Evolutionary conservation across 2,329 filamentous ascomycete genomes (phyloP).

Genomic region (Pseudogymnoascus sp.): DNA sequence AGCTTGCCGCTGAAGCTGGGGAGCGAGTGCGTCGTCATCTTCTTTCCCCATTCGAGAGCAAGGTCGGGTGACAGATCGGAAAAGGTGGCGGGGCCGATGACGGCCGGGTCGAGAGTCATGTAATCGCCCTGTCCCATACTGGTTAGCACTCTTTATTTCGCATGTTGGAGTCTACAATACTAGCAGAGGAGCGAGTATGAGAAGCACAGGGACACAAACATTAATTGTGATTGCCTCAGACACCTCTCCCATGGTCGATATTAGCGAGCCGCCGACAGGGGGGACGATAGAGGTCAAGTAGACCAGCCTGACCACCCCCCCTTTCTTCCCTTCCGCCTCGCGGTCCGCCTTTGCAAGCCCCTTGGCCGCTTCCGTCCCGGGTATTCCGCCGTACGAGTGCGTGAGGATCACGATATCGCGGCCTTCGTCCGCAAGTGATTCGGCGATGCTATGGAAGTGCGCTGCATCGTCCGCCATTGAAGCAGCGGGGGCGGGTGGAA

Average conservation of each 20-base stretch:
- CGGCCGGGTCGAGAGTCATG: neutral
- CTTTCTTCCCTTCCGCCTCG: constrained; percentile 29
- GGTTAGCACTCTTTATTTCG: neutral
- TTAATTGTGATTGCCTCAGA: neutral
- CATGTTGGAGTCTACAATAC: neutral
- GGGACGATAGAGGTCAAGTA: constrained; percentile 17
- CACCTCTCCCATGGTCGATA: neutral
- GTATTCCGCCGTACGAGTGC: constrained; percentile 35
- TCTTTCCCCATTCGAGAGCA: neutral
- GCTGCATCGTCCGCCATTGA: constrained; percentile 32
- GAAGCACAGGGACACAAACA: neutral
- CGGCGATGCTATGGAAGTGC: constrained; percentile 27
- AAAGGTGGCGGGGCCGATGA: neutral
- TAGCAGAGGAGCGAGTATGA: neutral
- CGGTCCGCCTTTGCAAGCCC: constrained; percentile 31
- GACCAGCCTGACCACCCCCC: constrained; percentile 25
- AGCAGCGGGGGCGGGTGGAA: constrained; percentile 14
- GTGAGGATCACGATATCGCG: constrained; percentile 33
- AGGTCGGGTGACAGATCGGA: neutral
- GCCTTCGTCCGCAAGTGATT: constrained; percentile 29
- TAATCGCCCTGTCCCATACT: neutral
- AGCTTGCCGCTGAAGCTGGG: neutral
- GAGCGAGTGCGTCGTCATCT: neutral
- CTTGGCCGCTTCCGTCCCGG: constrained; percentile 29
- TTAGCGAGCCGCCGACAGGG: constrained; percentile 12